Percentiles rank a stretch among this genome's conserved stretches.
Conservation (phyloP, 257 asterid species). For the Solanum chilense region DNA sequence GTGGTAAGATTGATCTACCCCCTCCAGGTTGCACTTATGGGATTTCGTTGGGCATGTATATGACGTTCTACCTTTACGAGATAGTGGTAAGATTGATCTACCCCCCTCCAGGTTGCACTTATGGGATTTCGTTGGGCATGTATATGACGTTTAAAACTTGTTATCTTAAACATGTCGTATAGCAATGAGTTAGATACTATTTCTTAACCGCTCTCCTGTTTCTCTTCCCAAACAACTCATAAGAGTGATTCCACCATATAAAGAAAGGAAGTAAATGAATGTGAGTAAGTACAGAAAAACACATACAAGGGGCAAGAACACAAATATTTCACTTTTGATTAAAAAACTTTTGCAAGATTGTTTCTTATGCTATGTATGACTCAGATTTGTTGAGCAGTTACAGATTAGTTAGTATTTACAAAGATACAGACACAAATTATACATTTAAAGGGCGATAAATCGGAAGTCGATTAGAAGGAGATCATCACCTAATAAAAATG, state of each 20-base stretch:
- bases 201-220: not conserved
- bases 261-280: not conserved
- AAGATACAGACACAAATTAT: not conserved
- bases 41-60: too few species aligned
- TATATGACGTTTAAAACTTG: too few species aligned
- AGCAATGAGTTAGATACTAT: too few species aligned
- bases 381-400: not conserved
- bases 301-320: not conserved
- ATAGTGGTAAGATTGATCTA: not conserved
- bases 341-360: not conserved
- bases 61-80: too few species aligned
- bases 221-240: not conserved
- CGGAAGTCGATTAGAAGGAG: not conserved
- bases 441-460: not conserved
- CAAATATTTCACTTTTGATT: not conserved
- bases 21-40: accelerated
- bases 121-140: too few species aligned
- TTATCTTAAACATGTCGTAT: not conserved
- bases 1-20: not conserved
- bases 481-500: not conserved
- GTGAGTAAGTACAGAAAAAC: not conserved
- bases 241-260: not conserved
- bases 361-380: not conserved
- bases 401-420: not conserved
- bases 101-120: not conserved